phyloP scores from a whole-genome alignment of 176 grass and related monocot species.

The Bothriochloa decipiens region DNA sequence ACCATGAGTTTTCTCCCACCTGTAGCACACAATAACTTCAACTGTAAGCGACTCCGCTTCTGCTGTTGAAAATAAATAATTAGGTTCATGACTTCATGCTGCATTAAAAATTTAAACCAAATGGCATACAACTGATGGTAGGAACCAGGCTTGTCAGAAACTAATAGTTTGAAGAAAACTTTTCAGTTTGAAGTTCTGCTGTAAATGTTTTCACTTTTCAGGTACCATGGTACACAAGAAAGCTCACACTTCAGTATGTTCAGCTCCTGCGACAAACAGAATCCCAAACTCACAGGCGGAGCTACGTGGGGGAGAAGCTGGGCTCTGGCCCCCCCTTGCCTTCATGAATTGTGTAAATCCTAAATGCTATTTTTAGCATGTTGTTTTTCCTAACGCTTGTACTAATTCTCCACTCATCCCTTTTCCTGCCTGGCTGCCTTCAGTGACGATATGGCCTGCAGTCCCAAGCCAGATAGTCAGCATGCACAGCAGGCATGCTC shows the following conservation, averaged over 20 bases:
- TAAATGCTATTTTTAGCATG: no score
- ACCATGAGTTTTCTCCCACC: conserved; percentile 89
- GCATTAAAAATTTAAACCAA: conserved; percentile 5
- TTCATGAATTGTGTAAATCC: no score
- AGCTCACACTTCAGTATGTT: not conserved
- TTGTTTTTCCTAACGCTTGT: no score
- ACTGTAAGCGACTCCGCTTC: not conserved
- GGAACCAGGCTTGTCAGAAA: not conserved
- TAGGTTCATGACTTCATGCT: conserved; percentile 31
- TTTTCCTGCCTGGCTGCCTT: no score
- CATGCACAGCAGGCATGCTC: no score
- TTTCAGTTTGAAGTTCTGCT: not conserved
- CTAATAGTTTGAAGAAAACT: not conserved
- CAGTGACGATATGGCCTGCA: no score
- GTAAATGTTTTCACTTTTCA: conserved; percentile 16
- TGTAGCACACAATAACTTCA: conserved; percentile 43
- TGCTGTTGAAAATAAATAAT: conserved; percentile 10
- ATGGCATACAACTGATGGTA: not conserved
- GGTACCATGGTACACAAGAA: not conserved
- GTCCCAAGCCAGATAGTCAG: no score
- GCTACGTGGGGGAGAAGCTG: no score
- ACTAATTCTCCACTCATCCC: no score
- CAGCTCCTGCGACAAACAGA: not conserved
- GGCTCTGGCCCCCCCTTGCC: no score
- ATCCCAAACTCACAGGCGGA: no score